Conservation (phyloP, 2,329 filamentous ascomycete genomes). For the Paecilomyces fulvus region DNA sequence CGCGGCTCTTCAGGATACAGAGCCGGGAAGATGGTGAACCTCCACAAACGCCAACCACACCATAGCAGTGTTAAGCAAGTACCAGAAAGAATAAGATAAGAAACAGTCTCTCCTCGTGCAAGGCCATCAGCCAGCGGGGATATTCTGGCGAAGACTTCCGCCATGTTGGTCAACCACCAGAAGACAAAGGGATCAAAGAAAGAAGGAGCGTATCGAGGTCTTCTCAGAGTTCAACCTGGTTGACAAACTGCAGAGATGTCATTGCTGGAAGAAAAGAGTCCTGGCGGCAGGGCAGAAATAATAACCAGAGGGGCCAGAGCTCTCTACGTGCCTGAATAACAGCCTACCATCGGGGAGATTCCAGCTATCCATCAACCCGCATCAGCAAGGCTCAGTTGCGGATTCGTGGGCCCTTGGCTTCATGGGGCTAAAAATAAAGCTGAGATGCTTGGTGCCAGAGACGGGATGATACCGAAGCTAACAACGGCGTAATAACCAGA, state of each 20-base stretch:
- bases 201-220: not conserved
- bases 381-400: not conserved
- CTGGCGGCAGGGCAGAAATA: not conserved
- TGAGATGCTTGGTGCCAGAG: not conserved
- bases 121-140: not conserved
- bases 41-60: not conserved
- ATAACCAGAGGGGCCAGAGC: not conserved
- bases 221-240: not conserved
- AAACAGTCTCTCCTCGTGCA: not conserved
- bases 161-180: not conserved
- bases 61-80: not conserved
- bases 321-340: not conserved
- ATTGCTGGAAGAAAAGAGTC: not conserved
- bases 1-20: not conserved
- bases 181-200: not conserved
- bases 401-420: not conserved
- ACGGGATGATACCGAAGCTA: not conserved
- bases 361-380: not conserved
- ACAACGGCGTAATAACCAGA: not conserved
- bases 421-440: not conserved
- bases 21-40: not conserved
- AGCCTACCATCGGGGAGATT: not conserved
- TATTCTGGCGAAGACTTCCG: not conserved
- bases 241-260: not conserved
- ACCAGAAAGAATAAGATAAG: not conserved